Conservation (phyloP, 2,329 filamentous ascomycete genomes). For the Alternaria sp. region DNA sequence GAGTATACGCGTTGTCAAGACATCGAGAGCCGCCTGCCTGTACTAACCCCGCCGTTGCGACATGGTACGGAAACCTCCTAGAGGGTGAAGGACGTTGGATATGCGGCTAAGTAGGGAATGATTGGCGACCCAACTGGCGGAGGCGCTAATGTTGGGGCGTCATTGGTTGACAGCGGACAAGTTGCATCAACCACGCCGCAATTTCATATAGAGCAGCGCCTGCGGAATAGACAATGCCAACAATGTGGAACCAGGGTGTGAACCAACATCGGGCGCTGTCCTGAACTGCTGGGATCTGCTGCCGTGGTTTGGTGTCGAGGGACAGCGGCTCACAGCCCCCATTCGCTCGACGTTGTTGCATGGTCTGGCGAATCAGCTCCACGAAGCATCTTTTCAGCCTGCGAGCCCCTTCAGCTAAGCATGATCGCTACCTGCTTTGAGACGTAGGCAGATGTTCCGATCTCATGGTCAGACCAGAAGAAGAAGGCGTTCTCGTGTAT, state of each 20-base stretch:
- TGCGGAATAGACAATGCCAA: slow-evolving; percentile 20
- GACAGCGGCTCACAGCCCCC: slow-evolving; percentile 11
- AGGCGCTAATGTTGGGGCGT: slow-evolving; percentile 25
- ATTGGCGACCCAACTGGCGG: slow-evolving; percentile 19
- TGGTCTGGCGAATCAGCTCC: slow-evolving; percentile 17
- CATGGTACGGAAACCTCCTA: slow-evolving; percentile 28
- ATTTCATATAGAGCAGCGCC: slow-evolving; percentile 27
- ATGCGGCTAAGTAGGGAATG: slow-evolving; percentile 15
- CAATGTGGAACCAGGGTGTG: slow-evolving; percentile 15
- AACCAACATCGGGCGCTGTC: slow-evolving; percentile 16
- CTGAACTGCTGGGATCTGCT: slow-evolving; percentile 17
- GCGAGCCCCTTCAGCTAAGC: slow-evolving; percentile 15
- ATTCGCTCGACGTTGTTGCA: slow-evolving; percentile 18
- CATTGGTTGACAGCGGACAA: slow-evolving; percentile 23
- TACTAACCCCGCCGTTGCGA: slow-evolving; percentile 22
- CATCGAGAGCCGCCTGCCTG: slow-evolving; percentile 23
- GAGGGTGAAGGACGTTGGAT: slow-evolving; percentile 21
- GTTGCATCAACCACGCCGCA: slow-evolving; percentile 26
- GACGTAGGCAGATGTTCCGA: not conserved
- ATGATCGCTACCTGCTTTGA: slow-evolving; percentile 9
- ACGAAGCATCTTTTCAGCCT: slow-evolving; percentile 12
- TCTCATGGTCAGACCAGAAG: slow-evolving; percentile 6
- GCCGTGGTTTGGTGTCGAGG: slow-evolving; percentile 6
- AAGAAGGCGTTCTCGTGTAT: slow-evolving; percentile 14
- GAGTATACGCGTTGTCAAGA: slow-evolving; percentile 29